phyloP scores from a whole-genome alignment of 2,329 filamentous ascomycete species.

The Kalmusia sp. region DNA sequence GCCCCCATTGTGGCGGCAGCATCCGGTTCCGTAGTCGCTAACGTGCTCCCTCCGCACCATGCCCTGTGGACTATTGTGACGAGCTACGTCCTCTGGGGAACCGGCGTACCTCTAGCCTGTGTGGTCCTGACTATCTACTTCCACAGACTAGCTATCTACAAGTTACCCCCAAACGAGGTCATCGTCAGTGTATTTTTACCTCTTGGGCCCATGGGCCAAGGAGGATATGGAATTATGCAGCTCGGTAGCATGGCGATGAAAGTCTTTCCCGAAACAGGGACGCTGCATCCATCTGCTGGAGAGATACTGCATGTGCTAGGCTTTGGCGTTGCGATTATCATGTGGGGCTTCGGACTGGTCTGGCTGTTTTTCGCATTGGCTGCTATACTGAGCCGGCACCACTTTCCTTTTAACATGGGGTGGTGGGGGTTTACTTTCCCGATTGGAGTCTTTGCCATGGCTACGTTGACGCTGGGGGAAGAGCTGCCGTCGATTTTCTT shows the following conservation, averaged over 20 bases:
- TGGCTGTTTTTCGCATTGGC: slow-evolving; percentile 49
- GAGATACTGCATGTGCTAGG: slow-evolving; percentile 64
- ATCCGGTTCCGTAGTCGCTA: slow-evolving; percentile 67
- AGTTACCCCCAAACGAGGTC: slow-evolving; percentile 67
- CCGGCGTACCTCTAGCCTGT: slow-evolving; percentile 64
- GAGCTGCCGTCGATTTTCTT: slow-evolving; percentile 65
- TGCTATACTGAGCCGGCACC: slow-evolving; percentile 6
- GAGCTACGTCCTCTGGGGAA: slow-evolving; percentile 71
- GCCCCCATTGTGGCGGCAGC: slow-evolving; percentile 60
- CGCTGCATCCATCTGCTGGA: slow-evolving; percentile 49
- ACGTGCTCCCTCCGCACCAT: slow-evolving; percentile 59
- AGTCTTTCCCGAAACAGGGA: slow-evolving; percentile 44
- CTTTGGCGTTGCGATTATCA: slow-evolving; percentile 55
- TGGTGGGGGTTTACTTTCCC: slow-evolving; percentile 66
- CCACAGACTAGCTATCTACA: slow-evolving; percentile 68
- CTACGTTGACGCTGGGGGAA: slow-evolving; percentile 54
- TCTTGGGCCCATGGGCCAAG: slow-evolving; percentile 64
- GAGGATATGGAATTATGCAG: slow-evolving; percentile 36
- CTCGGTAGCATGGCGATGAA: slow-evolving; percentile 51
- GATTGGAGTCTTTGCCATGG: slow-evolving; percentile 40
- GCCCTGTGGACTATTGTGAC: slow-evolving; percentile 66
- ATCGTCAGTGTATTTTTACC: slow-evolving; percentile 71
- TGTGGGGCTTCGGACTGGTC: slow-evolving; percentile 60
- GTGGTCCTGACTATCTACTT: slow-evolving; percentile 70
- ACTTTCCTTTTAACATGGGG: slow-evolving; percentile 64